Percentiles rank a stretch among this genome's conserved stretches.
Evolutionary conservation across 1,284 basidiomycete species (phyloP).

Genomic region (Ceratobasidium theobromae): DNA sequence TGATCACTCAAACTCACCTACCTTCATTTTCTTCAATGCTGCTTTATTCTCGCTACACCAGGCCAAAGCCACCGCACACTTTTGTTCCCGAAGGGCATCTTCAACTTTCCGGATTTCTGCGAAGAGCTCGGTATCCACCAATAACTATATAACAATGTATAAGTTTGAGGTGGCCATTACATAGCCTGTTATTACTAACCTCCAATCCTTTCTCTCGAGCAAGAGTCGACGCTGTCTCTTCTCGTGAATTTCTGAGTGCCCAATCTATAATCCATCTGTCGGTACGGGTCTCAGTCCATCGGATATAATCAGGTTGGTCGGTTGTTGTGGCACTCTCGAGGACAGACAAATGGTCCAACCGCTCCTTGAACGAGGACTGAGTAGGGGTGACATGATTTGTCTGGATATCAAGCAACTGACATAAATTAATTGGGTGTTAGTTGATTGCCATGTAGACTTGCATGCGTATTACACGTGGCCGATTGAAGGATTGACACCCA

Average conservation of each 20-base stretch:
- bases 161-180: slow-evolving; percentile 1
- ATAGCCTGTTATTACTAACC: slow-evolving; percentile 47
- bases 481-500: slow-evolving; percentile 42
- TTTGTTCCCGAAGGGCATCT: slow-evolving; percentile 69
- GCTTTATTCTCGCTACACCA: slow-evolving; percentile 98
- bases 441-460: slow-evolving; percentile 23
- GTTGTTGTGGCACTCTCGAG: slow-evolving; percentile 58
- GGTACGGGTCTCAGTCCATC: slow-evolving; percentile 78
- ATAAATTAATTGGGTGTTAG: slow-evolving; percentile 13
- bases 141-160: slow-evolving; percentile 50
- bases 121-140: slow-evolving; percentile 92
- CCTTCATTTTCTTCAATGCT: slow-evolving; percentile 88
- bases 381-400: slow-evolving; percentile 64
- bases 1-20: slow-evolving; percentile 42
- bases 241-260: slow-evolving; percentile 74
- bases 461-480: slow-evolving; percentile 31
- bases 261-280: slow-evolving; percentile 94
- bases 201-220: slow-evolving; percentile 71
- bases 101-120: slow-evolving; percentile 86
- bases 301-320: slow-evolving; percentile 59
- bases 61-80: slow-evolving; percentile 82
- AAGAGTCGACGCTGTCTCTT: slow-evolving; percentile 66
- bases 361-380: slow-evolving; percentile 68
- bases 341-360: slow-evolving; percentile 65
- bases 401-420: slow-evolving; percentile 69